A percentile compares a stretch with the other conserved stretches of the same genome.
These are phyloP conservation scores for Bipolaris oryzae DNA, from an alignment of 2,329 filamentous ascomycete genomes.

Conservation along the genomic window DNA sequence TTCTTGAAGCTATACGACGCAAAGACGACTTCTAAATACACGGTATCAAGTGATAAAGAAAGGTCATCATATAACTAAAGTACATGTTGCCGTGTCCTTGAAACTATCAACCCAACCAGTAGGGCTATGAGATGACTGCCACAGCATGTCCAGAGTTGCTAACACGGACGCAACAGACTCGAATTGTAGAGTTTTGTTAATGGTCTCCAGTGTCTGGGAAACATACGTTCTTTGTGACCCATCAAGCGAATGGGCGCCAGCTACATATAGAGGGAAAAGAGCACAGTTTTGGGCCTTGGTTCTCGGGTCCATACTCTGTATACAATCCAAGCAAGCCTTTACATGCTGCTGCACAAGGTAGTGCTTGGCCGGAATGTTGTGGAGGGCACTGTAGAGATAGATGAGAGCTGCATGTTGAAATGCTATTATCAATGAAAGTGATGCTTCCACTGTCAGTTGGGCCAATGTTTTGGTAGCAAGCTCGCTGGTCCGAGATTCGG, in stretches of 20 bases:
- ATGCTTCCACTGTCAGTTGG: conserved; percentile 1
- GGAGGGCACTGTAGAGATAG: conserved; percentile 24
- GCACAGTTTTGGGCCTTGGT: conserved; percentile 19
- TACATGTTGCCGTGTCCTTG: conserved; percentile 5
- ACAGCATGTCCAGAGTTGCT: conserved; percentile 9
- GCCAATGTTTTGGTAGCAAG: not conserved
- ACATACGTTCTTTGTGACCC: conserved; percentile 9
- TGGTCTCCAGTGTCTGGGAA: conserved; percentile 11
- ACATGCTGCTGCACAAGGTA: conserved; percentile 23
- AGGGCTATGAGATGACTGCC: conserved; percentile 8
- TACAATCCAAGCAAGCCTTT: conserved; percentile 19
- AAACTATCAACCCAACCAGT: conserved; percentile 12
- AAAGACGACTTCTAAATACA: not conserved
- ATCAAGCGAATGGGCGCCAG: conserved; percentile 16
- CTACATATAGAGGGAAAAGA: conserved; percentile 24
- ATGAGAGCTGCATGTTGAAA: conserved; percentile 24
- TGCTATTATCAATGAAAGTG: conserved; percentile 12
- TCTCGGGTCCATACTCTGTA: conserved; percentile 16
- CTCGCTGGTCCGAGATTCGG: not conserved
- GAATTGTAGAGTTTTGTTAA: conserved; percentile 19
- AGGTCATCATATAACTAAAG: conserved; percentile 4
- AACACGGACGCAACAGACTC: conserved; percentile 18
- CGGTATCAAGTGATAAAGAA: no score
- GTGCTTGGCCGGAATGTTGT: conserved; percentile 14
- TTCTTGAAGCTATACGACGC: no score